Evolutionary conservation across 2,329 filamentous ascomycete species (phyloP), one percentile per base, ranked within the genome.

Genomic region (Fusarium tjaetaba): DNA sequence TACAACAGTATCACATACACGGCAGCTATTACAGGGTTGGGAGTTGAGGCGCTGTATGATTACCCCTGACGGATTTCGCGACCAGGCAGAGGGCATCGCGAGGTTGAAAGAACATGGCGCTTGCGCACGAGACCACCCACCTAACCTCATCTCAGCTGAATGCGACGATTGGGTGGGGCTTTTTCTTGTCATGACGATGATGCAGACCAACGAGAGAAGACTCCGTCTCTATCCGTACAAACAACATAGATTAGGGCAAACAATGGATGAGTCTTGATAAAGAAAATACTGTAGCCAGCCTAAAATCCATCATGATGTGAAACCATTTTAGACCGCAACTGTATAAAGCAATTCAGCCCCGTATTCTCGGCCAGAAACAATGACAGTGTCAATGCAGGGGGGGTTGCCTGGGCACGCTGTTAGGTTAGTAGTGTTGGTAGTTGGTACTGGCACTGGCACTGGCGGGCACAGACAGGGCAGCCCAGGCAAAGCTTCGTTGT

Each of bases 341-440:
- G 15, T 43, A 36, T 52, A 34, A 32, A 51, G 26, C 34, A 41
- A 64, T 61, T 61, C 36, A 36, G n/a, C 53, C 49, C 64, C 62
- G 46, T 73, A 65, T 80, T 79, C 79, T 78, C 70, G 60, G 48
- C 78, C 77, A 80, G 77, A 79, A 79, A 69, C 68, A 56, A 51
- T 64, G 66, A 53, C 61, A 66, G 65, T 73, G 72, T 73, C 64
- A 66, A 71, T 78, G 67, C 76, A 78, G 76, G 76, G 71, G 26
- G 71, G 72, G 74, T 73, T 74, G 64, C 55, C 61, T 53, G 56
- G 66, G 74, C 56, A 51, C 48, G 61, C 55, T 49, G 41, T 26
- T 26, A 43, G 46, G 49, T 36, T 39, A 38, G 15, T 34, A 30
- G 61, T 28, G 51, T 36, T 53, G 26, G 26, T 26, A 26, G 51